Evolutionary conservation across 257 asterid species (phyloP).

Genomic region (Capsicum pubescens): DNA sequence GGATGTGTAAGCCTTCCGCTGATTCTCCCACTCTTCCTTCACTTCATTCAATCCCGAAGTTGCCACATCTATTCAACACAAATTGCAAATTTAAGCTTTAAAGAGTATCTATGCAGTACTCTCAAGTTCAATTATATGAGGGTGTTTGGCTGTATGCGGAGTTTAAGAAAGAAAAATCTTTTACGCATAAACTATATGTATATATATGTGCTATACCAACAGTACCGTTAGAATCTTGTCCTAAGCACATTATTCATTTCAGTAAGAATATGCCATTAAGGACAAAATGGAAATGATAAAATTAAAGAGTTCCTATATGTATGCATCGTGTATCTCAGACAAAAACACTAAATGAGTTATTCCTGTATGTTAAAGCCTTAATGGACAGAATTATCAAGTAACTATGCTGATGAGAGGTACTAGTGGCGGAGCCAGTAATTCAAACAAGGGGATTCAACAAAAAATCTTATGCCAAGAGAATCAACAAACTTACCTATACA

Average conservation of each 20-base stretch:
- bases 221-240: background rate
- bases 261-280: background rate
- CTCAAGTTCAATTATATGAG: background rate
- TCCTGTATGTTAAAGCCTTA: background rate
- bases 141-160: background rate
- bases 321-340: background rate
- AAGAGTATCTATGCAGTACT: background rate
- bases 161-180: background rate
- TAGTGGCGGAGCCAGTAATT: background rate
- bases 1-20: conserved; percentile 81
- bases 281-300: background rate
- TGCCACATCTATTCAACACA: conserved; percentile 60
- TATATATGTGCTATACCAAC: background rate
- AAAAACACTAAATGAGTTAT: background rate
- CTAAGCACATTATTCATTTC: background rate
- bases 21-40: conserved; percentile 93
- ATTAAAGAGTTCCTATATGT: background rate
- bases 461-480: background rate
- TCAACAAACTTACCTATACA: background rate
- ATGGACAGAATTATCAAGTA: background rate
- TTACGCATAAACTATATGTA: background rate
- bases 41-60: conserved; percentile 78
- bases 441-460: background rate
- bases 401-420: background rate
- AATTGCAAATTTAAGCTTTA: background rate